phyloP scores from a whole-genome alignment of 2,329 filamentous ascomycete genomes.

The Alternaria metachromatica region DNA sequence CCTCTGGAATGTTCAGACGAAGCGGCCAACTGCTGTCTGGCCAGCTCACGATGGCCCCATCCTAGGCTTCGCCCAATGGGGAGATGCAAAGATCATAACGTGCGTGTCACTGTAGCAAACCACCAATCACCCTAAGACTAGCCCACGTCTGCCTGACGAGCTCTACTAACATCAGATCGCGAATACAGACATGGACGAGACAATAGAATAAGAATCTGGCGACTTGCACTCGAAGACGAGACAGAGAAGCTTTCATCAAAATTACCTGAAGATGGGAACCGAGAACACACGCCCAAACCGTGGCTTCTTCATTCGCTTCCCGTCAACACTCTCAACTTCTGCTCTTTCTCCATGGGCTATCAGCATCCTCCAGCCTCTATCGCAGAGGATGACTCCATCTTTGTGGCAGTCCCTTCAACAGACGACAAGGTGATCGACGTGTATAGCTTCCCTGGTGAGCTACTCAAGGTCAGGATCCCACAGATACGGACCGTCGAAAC shows the following conservation, averaged over 20 bases:
- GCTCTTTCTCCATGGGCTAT: slow-evolving; percentile 73
- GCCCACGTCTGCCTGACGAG: neutral
- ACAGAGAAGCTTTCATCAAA: neutral
- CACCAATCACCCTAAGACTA: neutral
- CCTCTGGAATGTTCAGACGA: slow-evolving; percentile 82
- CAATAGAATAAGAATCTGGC: slow-evolving; percentile 86
- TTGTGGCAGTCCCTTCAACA: slow-evolving; percentile 76
- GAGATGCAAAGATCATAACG: slow-evolving; percentile 78
- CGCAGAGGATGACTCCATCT: slow-evolving; percentile 48
- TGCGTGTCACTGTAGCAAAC: slow-evolving; percentile 56
- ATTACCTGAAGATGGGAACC: neutral
- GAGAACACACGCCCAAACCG: slow-evolving; percentile 44
- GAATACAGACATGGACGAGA: slow-evolving; percentile 81
- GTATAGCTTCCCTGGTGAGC: slow-evolving; percentile 78
- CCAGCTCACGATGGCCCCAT: slow-evolving; percentile 80
- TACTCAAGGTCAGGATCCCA: slow-evolving; percentile 67
- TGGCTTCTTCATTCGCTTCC: slow-evolving; percentile 85
- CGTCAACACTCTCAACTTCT: slow-evolving; percentile 96
- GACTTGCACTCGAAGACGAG: slow-evolving; percentile 53
- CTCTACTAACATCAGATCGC: slow-evolving; percentile 4
- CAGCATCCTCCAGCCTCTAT: slow-evolving; percentile 13
- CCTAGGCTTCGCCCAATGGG: slow-evolving; percentile 76
- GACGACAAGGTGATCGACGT: slow-evolving; percentile 72
- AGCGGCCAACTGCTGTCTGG: slow-evolving; percentile 85
- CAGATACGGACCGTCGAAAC: slow-evolving; percentile 53